Conservation (phyloP, 202 grass and related monocot genomes). For the Tripidium arundinaceum region DNA sequence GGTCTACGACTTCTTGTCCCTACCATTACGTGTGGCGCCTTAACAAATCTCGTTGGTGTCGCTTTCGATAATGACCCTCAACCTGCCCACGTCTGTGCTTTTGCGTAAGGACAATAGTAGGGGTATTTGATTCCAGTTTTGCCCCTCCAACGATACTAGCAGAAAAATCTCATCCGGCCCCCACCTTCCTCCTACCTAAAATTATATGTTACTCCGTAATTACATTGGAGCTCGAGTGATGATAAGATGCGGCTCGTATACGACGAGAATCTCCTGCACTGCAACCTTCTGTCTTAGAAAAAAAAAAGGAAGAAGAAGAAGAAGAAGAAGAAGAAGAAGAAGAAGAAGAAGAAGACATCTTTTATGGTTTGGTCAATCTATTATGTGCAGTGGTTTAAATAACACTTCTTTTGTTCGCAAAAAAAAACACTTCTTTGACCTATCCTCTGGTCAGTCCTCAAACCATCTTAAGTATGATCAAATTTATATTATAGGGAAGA, state of each 20-base stretch:
- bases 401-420: not conserved
- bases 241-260: not conserved
- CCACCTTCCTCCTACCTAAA: not conserved
- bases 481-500: not conserved
- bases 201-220: too few species aligned
- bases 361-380: not conserved
- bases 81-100: not conserved
- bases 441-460: not conserved
- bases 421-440: not conserved
- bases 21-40: constrained; percentile 1
- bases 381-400: not conserved
- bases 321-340: too few species aligned
- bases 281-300: not conserved
- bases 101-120: not conserved
- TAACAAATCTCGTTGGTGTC: constrained; percentile 4
- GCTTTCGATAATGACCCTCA: constrained; percentile 1
- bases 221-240: not conserved
- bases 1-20: not conserved
- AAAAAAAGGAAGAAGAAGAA: not conserved
- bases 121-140: not conserved
- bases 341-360: too few species aligned
- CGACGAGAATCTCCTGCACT: not conserved
- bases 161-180: not conserved
- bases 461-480: not conserved
- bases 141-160: not conserved